Percentiles rank a stretch among this genome's conserved stretches.
These are phyloP conservation scores for Calonectria honghensis DNA, from an alignment of 2,329 filamentous ascomycete species.

Conservation along the genomic window DNA sequence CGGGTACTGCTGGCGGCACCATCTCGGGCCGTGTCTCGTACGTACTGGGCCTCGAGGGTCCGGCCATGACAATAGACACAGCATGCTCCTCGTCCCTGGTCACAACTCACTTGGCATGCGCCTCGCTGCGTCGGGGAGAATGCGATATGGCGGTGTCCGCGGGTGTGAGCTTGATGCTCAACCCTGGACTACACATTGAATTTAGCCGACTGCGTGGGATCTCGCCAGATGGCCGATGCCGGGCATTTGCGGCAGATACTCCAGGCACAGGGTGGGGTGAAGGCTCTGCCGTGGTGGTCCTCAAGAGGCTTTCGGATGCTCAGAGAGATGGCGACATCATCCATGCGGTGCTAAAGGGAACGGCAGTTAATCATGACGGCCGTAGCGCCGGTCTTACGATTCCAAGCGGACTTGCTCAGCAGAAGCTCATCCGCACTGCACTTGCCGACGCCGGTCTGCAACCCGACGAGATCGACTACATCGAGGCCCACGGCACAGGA, in stretches of 20 bases:
- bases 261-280: neutral
- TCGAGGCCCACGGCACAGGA: neutral
- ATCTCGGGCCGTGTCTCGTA: neutral
- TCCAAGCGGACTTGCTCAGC: neutral
- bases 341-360: neutral
- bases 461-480: neutral
- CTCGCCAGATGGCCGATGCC: neutral
- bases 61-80: neutral
- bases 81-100: constrained; percentile 13
- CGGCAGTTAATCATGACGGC: constrained; percentile 4
- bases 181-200: neutral
- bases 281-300: neutral
- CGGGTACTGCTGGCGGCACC: neutral
- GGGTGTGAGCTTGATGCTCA: neutral
- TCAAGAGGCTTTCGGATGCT: neutral
- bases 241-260: neutral
- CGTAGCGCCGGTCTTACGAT: neutral
- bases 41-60: neutral
- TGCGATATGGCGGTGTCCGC: constrained; percentile 16
- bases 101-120: neutral
- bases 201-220: neutral
- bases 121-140: neutral
- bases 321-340: neutral
- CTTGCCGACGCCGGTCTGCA: neutral
- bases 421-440: neutral